These are phyloP conservation scores for Priceomyces medius DNA, from an alignment of 805 yeast species.

Conservation along the genomic window DNA sequence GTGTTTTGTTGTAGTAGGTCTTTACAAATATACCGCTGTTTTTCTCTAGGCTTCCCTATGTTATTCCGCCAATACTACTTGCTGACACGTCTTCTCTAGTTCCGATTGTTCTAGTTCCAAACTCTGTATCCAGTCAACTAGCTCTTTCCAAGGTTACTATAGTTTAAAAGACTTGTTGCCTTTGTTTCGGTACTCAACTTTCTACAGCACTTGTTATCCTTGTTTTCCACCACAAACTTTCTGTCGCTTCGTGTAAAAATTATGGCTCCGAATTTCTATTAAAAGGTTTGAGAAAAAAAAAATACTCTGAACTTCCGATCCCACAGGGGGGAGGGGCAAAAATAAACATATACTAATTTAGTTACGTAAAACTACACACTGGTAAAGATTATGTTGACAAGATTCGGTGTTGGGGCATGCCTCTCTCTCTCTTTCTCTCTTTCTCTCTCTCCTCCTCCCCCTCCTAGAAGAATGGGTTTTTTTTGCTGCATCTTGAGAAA, in stretches of 20 bases:
- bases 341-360: not conserved
- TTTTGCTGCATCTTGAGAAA: too few relatives aligned
- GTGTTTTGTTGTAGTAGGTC: not conserved
- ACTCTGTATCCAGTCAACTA: not conserved
- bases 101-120: not conserved
- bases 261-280: constrained; percentile 4
- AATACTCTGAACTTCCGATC: not conserved
- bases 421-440: too few relatives aligned
- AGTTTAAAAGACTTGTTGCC: not conserved
- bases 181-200: not conserved
- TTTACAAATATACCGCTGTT: not conserved
- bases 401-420: too few relatives aligned
- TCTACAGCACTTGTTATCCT: not conserved
- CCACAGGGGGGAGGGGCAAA: constrained; percentile 1
- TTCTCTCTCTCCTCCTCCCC: too few relatives aligned
- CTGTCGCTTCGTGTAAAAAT: not conserved
- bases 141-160: not conserved
- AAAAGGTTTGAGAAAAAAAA: constrained; percentile 5
- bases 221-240: not conserved
- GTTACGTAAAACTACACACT: too few relatives aligned
- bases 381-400: too few relatives aligned
- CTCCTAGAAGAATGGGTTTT: too few relatives aligned
- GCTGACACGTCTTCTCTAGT: not conserved
- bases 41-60: not conserved
- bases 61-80: not conserved